Base-by-base conservation (phyloP, 306 rosid genomes). In the Dicorynia guianensis region DNA sequence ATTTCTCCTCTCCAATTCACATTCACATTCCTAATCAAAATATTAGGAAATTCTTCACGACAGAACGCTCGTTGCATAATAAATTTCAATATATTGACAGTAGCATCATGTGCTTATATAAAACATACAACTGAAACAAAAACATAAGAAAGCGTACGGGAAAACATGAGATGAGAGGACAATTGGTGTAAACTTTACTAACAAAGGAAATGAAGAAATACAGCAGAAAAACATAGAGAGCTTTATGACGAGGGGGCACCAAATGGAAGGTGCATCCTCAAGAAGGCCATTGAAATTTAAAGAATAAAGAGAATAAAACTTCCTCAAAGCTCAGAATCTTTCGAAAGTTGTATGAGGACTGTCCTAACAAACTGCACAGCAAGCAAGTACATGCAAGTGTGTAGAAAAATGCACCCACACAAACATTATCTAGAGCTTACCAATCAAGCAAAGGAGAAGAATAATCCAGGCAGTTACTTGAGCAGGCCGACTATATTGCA, bases 401-500 rank as follows among this genome's bases (percentile, higher is more conserved):
- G 43, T 3, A 3, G 9, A 54, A 33, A 47, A 17, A 4, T 71
- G 40, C 8, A 25, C 49, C 60, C 6, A 66, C 53, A 38, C 35
- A 80, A 17, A 55, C 9, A 67, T 67, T 66, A 76, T 71, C 11
- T 9, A 57, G 79, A 80, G 84, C 90, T 81, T 87, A 95, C 99
- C 95, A 63, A 92, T 79, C 75, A 89, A 71, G 91, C 87, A 89
- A 64, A 95, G 80, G 71, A 92, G 86, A 66, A 95, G 72, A 77
- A 81, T 71, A 36, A 85, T 74, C 95, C 88, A 89, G 70, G 90
- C 73, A 12, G 82, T 55, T 64, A 89, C 50, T 72, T 85, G 93
- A 74, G 85, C 83, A 63, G 91, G 89, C 62, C 97, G 83, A 75
- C 93, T 86, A 81, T 95, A 89, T 68, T 87, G 97, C 89, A 95